Base-by-base conservation (phyloP, 768 basidiomycete species). In the Holtermanniella nyarrowii region DNA sequence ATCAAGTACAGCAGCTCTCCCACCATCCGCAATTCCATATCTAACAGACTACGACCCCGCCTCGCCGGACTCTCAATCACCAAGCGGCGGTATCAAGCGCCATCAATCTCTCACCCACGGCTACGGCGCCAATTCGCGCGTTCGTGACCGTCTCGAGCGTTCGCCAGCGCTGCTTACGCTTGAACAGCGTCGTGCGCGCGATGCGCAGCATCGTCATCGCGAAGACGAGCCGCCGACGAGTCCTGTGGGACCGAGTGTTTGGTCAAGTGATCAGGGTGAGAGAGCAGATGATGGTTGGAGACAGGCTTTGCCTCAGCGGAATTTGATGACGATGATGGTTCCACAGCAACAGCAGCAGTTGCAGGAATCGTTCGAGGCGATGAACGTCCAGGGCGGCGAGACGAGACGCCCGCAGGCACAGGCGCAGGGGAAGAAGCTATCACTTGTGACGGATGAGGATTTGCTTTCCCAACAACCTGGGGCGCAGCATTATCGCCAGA, bases 341-440 rank as follows among this genome's bases (percentile, higher is more conserved):
- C 23, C 53, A n/a, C 56, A 57, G 31, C 45, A 44, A n/a, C n/a
- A n/a, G n/a, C 42, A 54, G 14, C 60, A 59, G 42, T 47, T 68
- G 10, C 58, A 59, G 47, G 61, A 65, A 27, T 65, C 65, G n/a
- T 65, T 71, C 43, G 55, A 68, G 22, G 67, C 65, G 12, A 68
- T 71, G 66, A 57, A 66, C 14, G 44, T 65, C 3, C 60, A 61
- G 1, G 26, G 55, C 26, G 52, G 50, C 47, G 59, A 61, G 61
- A 62, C 59, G 56, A 41, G 4, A 45, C 45, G 13, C 48, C 48
- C 23, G 53, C 50, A 40, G 48, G 23, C 16, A n/a, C n/a, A n/a
- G n/a, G n/a, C n/a, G n/a, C n/a, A n/a, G n/a, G n/a, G n/a, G n/a
- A n/a, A n/a, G n/a, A 39, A n/a, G 44, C 41, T 20, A 31, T 25